phyloP scores from a whole-genome alignment of 116 monocot genomes.

The Iris pallida region DNA sequence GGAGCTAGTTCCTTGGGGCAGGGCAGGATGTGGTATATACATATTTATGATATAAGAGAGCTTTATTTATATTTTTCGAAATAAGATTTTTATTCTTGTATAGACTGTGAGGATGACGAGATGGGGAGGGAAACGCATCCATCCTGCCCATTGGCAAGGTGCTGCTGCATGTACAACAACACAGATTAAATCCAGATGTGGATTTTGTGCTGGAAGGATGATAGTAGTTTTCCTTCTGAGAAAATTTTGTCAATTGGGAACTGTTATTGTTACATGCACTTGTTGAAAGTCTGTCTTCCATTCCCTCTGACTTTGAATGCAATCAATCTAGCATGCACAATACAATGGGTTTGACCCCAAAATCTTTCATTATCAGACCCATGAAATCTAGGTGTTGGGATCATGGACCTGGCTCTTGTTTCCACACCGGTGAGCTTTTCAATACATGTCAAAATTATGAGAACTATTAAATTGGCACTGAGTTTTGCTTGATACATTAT shows the following conservation, averaged over 20 bases:
- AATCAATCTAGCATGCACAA: too few species aligned
- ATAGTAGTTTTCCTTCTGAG: not conserved
- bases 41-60: conserved; percentile 14
- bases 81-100: conserved; percentile 42
- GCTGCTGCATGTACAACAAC: not conserved
- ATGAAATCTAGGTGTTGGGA: not conserved
- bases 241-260: not conserved
- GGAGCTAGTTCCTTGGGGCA: not conserved
- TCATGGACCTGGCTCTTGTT: not conserved
- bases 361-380: too few species aligned
- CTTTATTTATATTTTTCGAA: conserved; percentile 18
- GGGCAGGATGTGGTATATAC: conserved; percentile 10
- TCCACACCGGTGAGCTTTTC: too few species aligned
- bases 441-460: too few species aligned
- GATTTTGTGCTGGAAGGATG: not conserved
- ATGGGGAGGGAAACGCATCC: not conserved
- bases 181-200: not conserved
- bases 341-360: too few species aligned
- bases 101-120: conserved; percentile 8
- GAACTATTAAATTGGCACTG: too few species aligned
- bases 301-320: too few species aligned
- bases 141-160: not conserved
- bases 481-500: too few species aligned
- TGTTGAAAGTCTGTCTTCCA: not conserved
- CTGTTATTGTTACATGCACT: not conserved